Base-by-base conservation (phyloP, 352 stramenopile species). In the Peronospora belbahrii region DNA sequence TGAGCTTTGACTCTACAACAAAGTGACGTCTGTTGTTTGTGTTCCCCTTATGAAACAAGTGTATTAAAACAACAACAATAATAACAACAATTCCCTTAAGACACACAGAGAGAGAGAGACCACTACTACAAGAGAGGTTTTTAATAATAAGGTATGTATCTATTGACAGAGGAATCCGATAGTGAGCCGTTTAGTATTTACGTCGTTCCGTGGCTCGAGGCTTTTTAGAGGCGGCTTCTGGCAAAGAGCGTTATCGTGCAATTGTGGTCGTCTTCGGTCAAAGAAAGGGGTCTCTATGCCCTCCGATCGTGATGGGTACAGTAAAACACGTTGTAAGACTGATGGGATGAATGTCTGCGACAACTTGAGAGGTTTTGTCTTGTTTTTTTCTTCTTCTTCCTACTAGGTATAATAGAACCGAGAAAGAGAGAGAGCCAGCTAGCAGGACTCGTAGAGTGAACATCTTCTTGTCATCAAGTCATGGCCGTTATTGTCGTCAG, bases 241-340 rank as follows among this genome's bases (percentile, higher is more conserved):
- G 53, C 39, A 56, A 57, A 42, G 28, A 47, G 34, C 47, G 17
- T 2, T n/a, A 42, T 62, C 54, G 54, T 59, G 37, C 54, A 63
- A 43, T 63, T 63, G 54, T 58, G 19, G 8, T 13, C 5, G 14
- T 36, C 37, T 54, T 63, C 58, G 48, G 48, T 54, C 36, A 39
- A 63, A 58, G 54, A 58, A 18, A 22, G 28, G 28, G 20, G 27
- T 4, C 20, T 13, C 32, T 30, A 22, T 22, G n/a, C 22, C 9
- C 23, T 32, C 27, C 6, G 19, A 24, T 8, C 13, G 9, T 24
- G 22, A 43, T 43, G 37, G 37, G 30, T 37, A 48, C 23, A 42
- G 40, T 27, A 44, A 25, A 19, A 32, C 0, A n/a, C 27, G 27
- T 22, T 37, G 11, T n/a, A 33, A 42, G 27, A 11, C n/a, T 45